Evolutionary conservation across 768 basidiomycete species (phyloP), one percentile per base, ranked within the genome.

Genomic region (Tulasnella calospora): DNA sequence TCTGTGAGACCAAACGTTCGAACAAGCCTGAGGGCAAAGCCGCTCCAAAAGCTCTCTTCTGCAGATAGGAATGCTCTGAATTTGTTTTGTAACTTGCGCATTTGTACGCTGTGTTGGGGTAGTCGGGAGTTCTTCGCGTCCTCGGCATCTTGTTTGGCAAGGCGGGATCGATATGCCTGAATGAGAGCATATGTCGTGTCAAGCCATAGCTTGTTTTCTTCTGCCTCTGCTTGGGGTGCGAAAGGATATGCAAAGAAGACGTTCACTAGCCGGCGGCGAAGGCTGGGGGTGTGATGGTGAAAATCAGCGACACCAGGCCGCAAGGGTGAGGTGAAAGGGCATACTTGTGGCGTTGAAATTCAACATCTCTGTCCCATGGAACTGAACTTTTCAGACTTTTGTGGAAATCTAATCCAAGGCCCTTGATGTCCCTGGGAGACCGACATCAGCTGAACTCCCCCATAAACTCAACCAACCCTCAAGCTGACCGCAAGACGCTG

Each of bases 1-100:
- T 93, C 90, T 51, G 88, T 86, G n/a, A 96, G 87, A 6, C 84
- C 88, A 79, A 93, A 95, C 12, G 91, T 87, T 78, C 91, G 89
- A 70, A 91, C 90, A 80, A 96, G 86, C 46, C 95, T 89, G 71
- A 90, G 85, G 69, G 96, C 87, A 27, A 99, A 88, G 79, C 91
- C 89, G 38, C 88, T 89, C 92, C 96, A 99, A 84, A 97, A 98
- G 81, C 91, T 92, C 83, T 96, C 94, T 84, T 99, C 97, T 41
- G 92, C 91, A 0, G 91, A 88, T 19, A 99, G 89, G 83, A 96
- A 98, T 81, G 95, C 92, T 46, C 93, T 88, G 86, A 99, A 99
- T 57, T 94, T 90, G 71, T 94, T 92, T 21, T 95, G 84, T 40
- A 95, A 88, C 83, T 94, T 97, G 81, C 95, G 91, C 80, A 94